Base-by-base conservation (phyloP, 1,284 basidiomycete genomes). In the Ustanciosporium gigantosporum region DNA sequence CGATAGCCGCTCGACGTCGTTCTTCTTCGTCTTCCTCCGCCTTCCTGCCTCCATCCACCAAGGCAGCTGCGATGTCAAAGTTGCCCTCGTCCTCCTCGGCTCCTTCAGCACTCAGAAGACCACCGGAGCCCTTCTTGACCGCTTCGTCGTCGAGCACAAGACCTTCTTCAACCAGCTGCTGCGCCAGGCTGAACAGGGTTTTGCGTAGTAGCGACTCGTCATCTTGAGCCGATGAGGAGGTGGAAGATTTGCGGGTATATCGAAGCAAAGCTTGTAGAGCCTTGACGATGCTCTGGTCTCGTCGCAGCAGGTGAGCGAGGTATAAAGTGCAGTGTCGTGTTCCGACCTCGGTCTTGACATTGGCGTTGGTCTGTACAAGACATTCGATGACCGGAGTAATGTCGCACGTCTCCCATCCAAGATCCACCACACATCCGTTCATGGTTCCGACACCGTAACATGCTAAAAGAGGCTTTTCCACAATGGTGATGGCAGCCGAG, bases 381-480 rank as follows among this genome's bases (percentile, higher is more conserved):
- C 87, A 88, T 47, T 97, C 94, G 60, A 86, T 84, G 34, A 97
- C 83, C 16, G 89, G 86, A 2, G 86, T 84, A 24, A 93, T 83
- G 62, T 90, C 88, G 5, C 88, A 89, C 58, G 83, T 82, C 48
- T 87, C 83, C 50, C 85, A 82, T 35, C 88, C 90, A 57, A 97
- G 84, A 78, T 96, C 92, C 41, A 97, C 83, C 23, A 93, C 85
- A 40, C 94, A 80, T 25, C 90, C 92, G 42, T 82, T 87, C 53
- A 90, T 83, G 25, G 83, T 82, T 64, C 88, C 88, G n/a, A 86
- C 85, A 17, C 90, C 87, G 79, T 88, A 95, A 46, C 91, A 82
- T 55, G 90, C 87, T 4, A 88, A 85, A 71, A 94, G 84, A 5
- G 93, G 87, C 2, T 90, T 86, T 57, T 94, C 89, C 32, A 94